These are phyloP conservation scores for Leccinum uliginosum DNA, from an alignment of 768 basidiomycete species.

Conservation along the genomic window DNA sequence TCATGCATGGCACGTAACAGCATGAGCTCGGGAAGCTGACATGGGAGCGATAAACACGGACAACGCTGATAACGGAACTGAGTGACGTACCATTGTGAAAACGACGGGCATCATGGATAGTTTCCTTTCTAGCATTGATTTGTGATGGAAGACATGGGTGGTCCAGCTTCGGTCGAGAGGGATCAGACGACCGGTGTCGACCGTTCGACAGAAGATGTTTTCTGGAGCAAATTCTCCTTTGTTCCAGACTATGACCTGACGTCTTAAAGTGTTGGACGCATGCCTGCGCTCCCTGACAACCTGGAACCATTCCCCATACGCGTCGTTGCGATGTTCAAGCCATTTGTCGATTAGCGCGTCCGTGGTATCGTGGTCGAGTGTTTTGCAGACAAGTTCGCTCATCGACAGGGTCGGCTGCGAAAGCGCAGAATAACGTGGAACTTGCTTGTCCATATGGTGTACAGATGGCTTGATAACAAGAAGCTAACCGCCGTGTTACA, in stretches of 20 bases:
- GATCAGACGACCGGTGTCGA: constrained; percentile 73
- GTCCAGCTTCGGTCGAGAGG: constrained; percentile 81
- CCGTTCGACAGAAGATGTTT: constrained; percentile 74
- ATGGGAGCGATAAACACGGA: constrained; percentile 1
- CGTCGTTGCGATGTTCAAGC: constrained; percentile 74
- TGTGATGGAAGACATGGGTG: constrained; percentile 75
- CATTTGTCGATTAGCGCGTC: constrained; percentile 81
- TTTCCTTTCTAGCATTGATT: constrained; percentile 68
- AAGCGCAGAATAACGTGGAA: constrained; percentile 55
- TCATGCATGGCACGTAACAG: constrained; percentile 79
- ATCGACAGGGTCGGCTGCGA: constrained; percentile 64
- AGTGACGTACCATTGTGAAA: constrained; percentile 63
- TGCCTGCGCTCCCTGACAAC: constrained; percentile 65
- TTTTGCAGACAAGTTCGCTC: constrained; percentile 77
- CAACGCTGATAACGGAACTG: not conserved
- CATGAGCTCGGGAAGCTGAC: constrained; percentile 74
- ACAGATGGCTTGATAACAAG: constrained; percentile 13
- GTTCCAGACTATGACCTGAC: constrained; percentile 46
- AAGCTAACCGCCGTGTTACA: not conserved
- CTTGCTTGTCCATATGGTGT: constrained; percentile 18
- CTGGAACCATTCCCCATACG: constrained; percentile 74
- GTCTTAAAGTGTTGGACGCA: constrained; percentile 45
- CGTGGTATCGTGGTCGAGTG: constrained; percentile 70
- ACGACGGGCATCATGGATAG: constrained; percentile 77
- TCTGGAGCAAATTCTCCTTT: constrained; percentile 78